Evolutionary conservation across 192 early-diverging fungal species (phyloP).

Genomic region (Coemansia sp.): DNA sequence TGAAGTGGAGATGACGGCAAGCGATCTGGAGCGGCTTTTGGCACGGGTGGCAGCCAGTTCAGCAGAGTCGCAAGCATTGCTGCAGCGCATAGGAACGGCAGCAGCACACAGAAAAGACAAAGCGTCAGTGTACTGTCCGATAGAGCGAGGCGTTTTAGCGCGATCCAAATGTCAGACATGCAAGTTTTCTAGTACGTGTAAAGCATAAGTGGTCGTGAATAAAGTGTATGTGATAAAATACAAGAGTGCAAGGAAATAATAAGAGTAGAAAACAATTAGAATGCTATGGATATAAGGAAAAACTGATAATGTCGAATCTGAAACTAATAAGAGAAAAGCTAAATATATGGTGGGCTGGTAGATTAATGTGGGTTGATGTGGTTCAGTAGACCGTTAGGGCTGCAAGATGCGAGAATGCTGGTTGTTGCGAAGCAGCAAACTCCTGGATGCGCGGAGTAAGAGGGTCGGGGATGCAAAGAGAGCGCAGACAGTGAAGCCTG

Average conservation of each 20-base stretch:
- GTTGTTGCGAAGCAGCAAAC: not conserved
- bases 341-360: too few species aligned
- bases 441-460: not conserved
- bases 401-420: slow-evolving; percentile 1
- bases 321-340: too few species aligned
- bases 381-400: not conserved
- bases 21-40: slow-evolving; percentile 17
- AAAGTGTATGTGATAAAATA: not conserved
- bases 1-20: slow-evolving; percentile 26
- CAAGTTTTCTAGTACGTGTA: not conserved
- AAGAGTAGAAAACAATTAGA: too few species aligned
- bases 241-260: too few species aligned
- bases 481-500: not conserved
- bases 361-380: too few species aligned
- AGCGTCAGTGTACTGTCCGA: not conserved
- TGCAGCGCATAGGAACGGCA: not conserved
- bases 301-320: not conserved
- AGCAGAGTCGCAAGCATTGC: not conserved
- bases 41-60: not conserved
- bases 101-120: not conserved
- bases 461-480: slow-evolving; percentile 6
- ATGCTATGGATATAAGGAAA: not conserved
- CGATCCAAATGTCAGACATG: not conserved
- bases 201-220: not conserved
- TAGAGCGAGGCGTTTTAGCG: not conserved